Evolutionary conservation across 2,329 filamentous ascomycete genomes (phyloP), one percentile per base, ranked within the genome.

Genomic region (Pestalotiopsis sp.): DNA sequence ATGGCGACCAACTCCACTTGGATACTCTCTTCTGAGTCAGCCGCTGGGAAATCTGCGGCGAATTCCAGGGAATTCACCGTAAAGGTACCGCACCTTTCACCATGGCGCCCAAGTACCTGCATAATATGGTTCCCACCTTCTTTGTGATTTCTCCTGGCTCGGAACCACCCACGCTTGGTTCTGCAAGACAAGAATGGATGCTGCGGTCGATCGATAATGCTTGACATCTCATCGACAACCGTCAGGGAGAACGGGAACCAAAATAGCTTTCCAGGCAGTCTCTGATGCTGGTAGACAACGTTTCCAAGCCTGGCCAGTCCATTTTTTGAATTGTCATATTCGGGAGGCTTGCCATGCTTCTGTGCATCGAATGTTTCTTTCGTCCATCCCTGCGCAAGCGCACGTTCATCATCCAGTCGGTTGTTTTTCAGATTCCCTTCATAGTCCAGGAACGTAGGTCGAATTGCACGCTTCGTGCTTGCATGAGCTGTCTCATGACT

Each of bases 1-100:
- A 62, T 20, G 61, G 61, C 61, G n/a, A 62, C 61, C 5, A 62
- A 27, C 61, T 62, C 61, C 9, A 62, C 61, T 7, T 13, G 11
- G 9, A 62, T 14, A 12, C 12, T 62, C 17, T 41, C n/a, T 12
- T 39, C 12, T 4, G 20, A 39, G 3, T n/a, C 59, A n/a, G 11
- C 59, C 4, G 25, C 7, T 27, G 13, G 59, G 11, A 38, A 62
- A 4, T 38, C 20, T 5, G 9, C 17, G 13, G 20, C 39, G 11
- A 45, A 45, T 45, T 62, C 25, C 27, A 11, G 20, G 7, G 17
- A 27, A 14, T 62, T 12, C 17, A 62, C 20, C 27, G n/a, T 62
- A 14, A 23, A n/a, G 11, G 27, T n/a, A n/a, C 59, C 12, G 17
- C 7, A 27, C 17, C 25, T 13, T 13, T 62, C 23, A n/a, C n/a